Evolutionary conservation across 2,329 filamentous ascomycete genomes (phyloP), one percentile per base, ranked within the genome.

Genomic region (Truncatella angustata): DNA sequence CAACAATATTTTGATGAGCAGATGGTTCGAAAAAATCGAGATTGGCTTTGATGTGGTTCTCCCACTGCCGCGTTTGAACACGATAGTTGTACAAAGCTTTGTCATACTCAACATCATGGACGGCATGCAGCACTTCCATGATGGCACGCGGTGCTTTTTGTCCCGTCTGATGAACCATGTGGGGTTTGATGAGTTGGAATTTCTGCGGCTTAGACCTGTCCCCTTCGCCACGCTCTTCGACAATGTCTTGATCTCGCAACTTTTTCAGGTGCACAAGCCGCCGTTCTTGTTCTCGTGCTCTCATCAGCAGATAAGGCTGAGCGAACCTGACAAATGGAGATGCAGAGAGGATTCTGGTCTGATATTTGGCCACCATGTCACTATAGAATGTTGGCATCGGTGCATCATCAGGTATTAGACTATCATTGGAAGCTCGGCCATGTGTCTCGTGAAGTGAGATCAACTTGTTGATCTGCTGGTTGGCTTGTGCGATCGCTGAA

Each of bases 281-380:
- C 49, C 90, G 81, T 70, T 99, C 94, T 64, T 97, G 88, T 66
- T 97, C 92, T 46, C 94, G 86, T 37, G 94, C 88, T 64, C 90
- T 90, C 79, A 94, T 95, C 34, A 99, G 79, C 21, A 97, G 81
- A 69, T 97, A 96, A 1, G 94, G 94, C 65, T 94, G 91, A 58
- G 89, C 88, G 65, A 97, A 99, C 63, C 91, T 93, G 58, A 99
- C 94, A 65, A 96, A 97, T 0, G 94, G 94, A 0, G 94, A 99
- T 1, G 91, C 91, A 1, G 95, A 99, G 5, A 99, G 75, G 40
- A 99, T 88, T 64, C 93, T 95, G 5, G 91, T 96, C 63, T 95
- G 85, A 63, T 96, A 91, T 62, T 96, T 93, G 52, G 91, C 86
- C 34, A 97, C 91, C 80, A 97, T 90, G 65, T 96, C 91, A 65